Base-by-base conservation (phyloP, 352 stramenopile species). In the Pythium biforme region DNA sequence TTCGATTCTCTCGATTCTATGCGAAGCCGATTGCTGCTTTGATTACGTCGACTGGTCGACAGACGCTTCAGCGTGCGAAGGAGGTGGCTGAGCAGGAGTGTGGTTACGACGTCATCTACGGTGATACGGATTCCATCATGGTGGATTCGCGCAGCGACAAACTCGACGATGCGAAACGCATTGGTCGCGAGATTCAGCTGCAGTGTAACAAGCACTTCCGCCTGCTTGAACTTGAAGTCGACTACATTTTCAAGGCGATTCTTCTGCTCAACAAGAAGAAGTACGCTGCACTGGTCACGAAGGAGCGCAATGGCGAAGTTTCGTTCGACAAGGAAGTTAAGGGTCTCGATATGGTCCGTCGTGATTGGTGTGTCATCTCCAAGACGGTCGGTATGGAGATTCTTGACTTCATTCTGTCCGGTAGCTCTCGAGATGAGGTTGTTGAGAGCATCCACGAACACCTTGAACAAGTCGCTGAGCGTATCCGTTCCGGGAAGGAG, bases 61-160 rank as follows among this genome's bases (percentile, higher is more conserved):
- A 99, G 73, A 99, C 97, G 31, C 79, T 99, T 22, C 96, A 99
- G 75, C 81, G 92, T 41, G 99, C 97, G 0, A 98, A 99, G 59
- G 94, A 99, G 66, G 88, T 99, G 37, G 94, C 97, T 4, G 93
- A 99, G 69, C 89, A 98, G 55, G 86, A 98, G 62, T 96, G 99
- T 62, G 96, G 96, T 29, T 95, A 99, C 47, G 97, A 99, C 62
- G 98, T 99, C 3, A 98, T 99, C 54, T 99, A 99, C 70, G 98
- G 98, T 74, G 98, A 99, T 81, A 99, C 98, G n/a, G 98, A 99
- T 79, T 99, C 93, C 46, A 99, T 99, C 74, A 99, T 99, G 98
- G 98, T 99, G 58, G 84, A 97, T 70, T 95, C 86, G 33, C 86
- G 90, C 34, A 98, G 94, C 39, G 97, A 93, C 60, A 93, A 97